Evolutionary conservation across 768 basidiomycete genomes (phyloP).

Genomic region (Collybiopsis confluens): DNA sequence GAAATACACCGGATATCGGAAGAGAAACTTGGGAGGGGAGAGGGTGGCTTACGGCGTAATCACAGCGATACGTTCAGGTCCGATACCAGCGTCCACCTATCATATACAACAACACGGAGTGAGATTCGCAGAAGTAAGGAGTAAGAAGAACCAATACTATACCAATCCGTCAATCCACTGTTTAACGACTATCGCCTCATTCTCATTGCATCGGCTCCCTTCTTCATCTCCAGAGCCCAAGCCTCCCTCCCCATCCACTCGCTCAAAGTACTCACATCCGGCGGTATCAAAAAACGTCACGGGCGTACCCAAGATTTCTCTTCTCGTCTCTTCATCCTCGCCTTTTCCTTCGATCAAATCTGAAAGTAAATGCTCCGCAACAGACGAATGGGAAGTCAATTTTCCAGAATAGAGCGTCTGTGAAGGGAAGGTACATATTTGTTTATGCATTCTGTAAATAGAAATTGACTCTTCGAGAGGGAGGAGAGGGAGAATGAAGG

Average conservation of each 20-base stretch:
- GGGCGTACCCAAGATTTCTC: slow-evolving; percentile 70
- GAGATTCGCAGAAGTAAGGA: no score
- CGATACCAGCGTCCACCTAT: slow-evolving; percentile 59
- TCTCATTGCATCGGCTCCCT: slow-evolving; percentile 90
- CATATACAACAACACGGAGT: no score
- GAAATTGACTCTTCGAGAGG: neutral
- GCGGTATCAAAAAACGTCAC: slow-evolving; percentile 94
- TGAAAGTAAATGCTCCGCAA: slow-evolving; percentile 65
- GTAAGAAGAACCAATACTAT: slow-evolving; percentile 2
- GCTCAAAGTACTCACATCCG: slow-evolving; percentile 91
- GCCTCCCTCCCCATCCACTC: slow-evolving; percentile 57
- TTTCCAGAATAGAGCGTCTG: slow-evolving; percentile 71
- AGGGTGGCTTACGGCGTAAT: slow-evolving; percentile 84
- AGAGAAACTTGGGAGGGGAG: no score
- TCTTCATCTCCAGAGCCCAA: slow-evolving; percentile 72
- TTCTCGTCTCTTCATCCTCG: slow-evolving; percentile 53
- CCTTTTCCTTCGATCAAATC: slow-evolving; percentile 52
- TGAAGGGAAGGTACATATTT: slow-evolving; percentile 85
- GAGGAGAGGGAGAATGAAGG: slow-evolving; percentile 16
- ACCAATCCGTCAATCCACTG: slow-evolving; percentile 82
- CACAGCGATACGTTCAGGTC: slow-evolving; percentile 73
- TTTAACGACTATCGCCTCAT: slow-evolving; percentile 84
- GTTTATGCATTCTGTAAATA: slow-evolving; percentile 70
- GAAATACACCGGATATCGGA: neutral
- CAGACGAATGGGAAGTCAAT: slow-evolving; percentile 66